Percentiles rank a stretch among this genome's conserved stretches.
Evolutionary conservation across 306 rosid genomes (phyloP).

Genomic region (Trichosanthes cucumerina): DNA sequence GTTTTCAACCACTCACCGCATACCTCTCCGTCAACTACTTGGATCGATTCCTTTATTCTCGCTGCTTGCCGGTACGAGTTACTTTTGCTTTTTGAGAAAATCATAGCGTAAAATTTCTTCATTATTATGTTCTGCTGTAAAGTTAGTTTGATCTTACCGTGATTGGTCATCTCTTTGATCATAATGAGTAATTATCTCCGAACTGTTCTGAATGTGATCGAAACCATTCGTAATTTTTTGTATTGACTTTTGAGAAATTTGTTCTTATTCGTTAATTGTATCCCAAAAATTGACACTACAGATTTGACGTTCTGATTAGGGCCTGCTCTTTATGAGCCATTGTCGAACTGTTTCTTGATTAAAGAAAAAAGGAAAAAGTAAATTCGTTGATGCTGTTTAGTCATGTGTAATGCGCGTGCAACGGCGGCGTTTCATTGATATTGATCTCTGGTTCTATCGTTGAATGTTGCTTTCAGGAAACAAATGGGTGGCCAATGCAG

Average conservation of each 20-base stretch:
- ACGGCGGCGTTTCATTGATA: neutral
- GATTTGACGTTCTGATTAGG: neutral
- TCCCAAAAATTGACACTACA: neutral
- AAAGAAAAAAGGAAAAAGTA: neutral
- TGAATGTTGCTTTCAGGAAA: conserved; percentile 33
- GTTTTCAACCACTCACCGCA: conserved; percentile 83
- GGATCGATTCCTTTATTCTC: conserved; percentile 82
- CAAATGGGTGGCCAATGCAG: conserved; percentile 87
- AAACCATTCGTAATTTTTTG: neutral
- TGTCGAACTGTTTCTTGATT: neutral
- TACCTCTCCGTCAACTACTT: conserved; percentile 88
- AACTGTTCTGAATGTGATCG: neutral
- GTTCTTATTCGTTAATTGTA: neutral
- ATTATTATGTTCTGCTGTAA: neutral
- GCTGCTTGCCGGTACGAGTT: conserved; percentile 65
- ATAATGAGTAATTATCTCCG: neutral
- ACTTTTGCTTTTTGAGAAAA: neutral
- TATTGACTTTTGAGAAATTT: neutral
- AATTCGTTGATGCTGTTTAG: neutral
- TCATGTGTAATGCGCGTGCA: neutral
- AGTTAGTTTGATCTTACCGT: neutral
- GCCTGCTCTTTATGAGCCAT: neutral
- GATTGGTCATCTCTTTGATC: neutral
- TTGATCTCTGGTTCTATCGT: neutral
- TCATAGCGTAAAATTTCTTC: neutral